Percentiles rank a stretch among this genome's conserved stretches.
Evolutionary conservation across 2,329 filamentous ascomycete genomes (phyloP).

Genomic region (Botryotinia convoluta): DNA sequence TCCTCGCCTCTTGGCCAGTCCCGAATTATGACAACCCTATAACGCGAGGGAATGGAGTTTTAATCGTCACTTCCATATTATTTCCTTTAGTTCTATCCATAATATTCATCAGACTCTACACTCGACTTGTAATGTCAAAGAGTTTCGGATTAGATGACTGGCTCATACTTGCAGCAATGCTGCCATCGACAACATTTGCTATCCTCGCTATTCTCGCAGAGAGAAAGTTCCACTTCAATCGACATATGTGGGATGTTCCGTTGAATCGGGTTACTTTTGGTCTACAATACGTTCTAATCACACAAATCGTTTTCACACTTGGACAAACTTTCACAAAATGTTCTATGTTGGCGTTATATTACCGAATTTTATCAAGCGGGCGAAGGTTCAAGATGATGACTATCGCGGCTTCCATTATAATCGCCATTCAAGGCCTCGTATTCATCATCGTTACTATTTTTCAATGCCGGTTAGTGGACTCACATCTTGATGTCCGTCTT

Average conservation of each 20-base stretch:
- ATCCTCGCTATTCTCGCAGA: conserved; percentile 39
- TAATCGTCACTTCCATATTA: conserved; percentile 45
- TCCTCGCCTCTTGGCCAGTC: conserved; percentile 34
- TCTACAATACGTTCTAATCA: conserved; percentile 40
- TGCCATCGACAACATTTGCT: conserved; percentile 41
- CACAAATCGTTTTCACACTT: conserved; percentile 41
- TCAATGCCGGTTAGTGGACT: conserved; percentile 41
- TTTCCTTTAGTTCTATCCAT: conserved; percentile 42
- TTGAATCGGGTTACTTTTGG: conserved; percentile 33
- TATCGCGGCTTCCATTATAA: conserved; percentile 36
- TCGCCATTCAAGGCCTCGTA: conserved; percentile 34
- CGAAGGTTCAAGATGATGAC: conserved; percentile 35
- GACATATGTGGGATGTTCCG: conserved; percentile 45
- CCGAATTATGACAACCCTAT: conserved; percentile 48
- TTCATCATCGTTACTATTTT: conserved; percentile 42
- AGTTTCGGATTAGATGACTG: conserved; percentile 48
- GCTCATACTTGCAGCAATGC: conserved; percentile 39
- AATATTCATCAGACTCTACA: conserved; percentile 46
- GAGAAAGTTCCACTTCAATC: conserved; percentile 39
- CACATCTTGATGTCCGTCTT: neutral
- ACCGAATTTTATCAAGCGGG: conserved; percentile 41
- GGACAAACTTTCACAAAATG: conserved; percentile 40
- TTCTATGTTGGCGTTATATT: conserved; percentile 36
- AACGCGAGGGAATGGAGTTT: conserved; percentile 44
- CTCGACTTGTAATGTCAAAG: conserved; percentile 45